Conservation (phyloP, 208 protist species). For the Phytomonas sp. region DNA sequence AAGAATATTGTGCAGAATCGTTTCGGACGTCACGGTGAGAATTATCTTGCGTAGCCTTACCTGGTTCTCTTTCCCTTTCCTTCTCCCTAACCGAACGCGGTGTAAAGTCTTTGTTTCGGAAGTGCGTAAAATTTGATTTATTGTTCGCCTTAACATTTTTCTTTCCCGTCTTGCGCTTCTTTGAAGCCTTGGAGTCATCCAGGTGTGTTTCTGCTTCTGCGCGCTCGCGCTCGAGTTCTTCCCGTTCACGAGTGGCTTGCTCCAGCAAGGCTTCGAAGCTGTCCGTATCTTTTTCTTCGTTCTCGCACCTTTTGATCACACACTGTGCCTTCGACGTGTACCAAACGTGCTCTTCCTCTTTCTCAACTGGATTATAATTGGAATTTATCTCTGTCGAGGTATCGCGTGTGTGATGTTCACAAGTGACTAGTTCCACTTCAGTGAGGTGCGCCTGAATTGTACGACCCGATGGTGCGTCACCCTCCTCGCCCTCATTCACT, state of each 20-base stretch:
- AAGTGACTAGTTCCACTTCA: neutral
- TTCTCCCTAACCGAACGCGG: constrained; percentile 14
- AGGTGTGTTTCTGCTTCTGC: constrained; percentile 17
- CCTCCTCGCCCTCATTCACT: neutral
- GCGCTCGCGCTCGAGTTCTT: constrained; percentile 24
- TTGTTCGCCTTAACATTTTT: constrained; percentile 88
- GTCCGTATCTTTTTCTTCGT: neutral
- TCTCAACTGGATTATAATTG: neutral
- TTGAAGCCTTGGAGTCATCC: constrained; percentile 17
- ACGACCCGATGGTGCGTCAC: neutral
- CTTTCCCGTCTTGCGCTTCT: constrained; percentile 28
- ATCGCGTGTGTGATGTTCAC: neutral
- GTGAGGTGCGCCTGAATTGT: neutral
- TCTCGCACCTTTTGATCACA: neutral
- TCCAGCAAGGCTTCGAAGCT: neutral
- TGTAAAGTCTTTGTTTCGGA: constrained; percentile 82
- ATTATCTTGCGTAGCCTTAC: neutral
- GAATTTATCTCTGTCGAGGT: neutral
- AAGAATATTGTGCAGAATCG: neutral
- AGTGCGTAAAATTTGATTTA: constrained; percentile 79
- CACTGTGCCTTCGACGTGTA: neutral
- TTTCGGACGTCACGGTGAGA: neutral
- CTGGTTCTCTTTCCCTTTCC: neutral
- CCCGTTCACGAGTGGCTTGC: constrained; percentile 28
- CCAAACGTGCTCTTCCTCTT: neutral